Base-by-base conservation (phyloP, 179 eudicot genomes). In the Camellia oleifera region DNA sequence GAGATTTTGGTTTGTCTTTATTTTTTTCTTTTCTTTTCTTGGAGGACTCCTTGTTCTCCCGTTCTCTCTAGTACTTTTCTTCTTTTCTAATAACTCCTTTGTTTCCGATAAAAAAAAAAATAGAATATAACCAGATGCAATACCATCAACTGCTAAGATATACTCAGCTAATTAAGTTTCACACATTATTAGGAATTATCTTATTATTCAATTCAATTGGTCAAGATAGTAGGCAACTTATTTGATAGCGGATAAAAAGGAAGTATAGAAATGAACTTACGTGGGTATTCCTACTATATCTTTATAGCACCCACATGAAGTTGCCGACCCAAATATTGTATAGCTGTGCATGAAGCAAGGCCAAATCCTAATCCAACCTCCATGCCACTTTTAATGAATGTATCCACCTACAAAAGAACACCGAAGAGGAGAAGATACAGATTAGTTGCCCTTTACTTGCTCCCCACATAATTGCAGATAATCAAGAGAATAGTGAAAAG, bases 341-440 rank as follows among this genome's bases (percentile, higher is more conserved):
- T 86, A 53, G 84, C 84, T 69, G 83, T 53, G 26, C 54, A 61
- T 58, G 88, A 86, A 78, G 86, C 86, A 18, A 20, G 61, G 44
- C 88, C 88, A 71, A 81, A 81, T 58, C 88, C 88, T 78, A 86
- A 71, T 18, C 88, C 84, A 62, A 83, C 65, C 78, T 83, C 82
- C 88, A 86, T 86, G 26, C 88, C 88, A 72, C 76, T 81, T 78
- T 72, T 78, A 78, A 86, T 74, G 75, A 78, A 86, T 9, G 81
- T 78, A 75, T 86, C 86, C 63, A 86, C 86, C 88, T 86, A 58
- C 2, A 56, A 60, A 23, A 26, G 42, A 54, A 26, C 5, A 72
- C 7, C 11, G 10, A 68, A 68, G 72, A 7, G 53, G 2, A 4
- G 10, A 68, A 68, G 72, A 7, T 50, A 10, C 6, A n/a, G 42